phyloP scores from a whole-genome alignment of 495 filamentous ascomycete species.

The Chlorociboria aeruginascens region DNA sequence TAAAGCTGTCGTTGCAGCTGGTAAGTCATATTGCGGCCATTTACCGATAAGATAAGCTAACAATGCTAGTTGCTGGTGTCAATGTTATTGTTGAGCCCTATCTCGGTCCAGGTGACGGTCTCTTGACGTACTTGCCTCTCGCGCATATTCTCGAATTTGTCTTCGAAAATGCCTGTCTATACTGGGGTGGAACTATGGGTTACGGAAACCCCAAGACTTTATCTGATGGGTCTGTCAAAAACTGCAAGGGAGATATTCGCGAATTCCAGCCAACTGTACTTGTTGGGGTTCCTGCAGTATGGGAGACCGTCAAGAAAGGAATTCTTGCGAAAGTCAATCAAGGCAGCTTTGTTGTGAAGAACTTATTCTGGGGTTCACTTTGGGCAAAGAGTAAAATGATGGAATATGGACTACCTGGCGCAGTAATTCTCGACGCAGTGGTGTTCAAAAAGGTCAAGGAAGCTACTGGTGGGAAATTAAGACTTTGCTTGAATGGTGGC shows the following conservation, averaged over 20 bases:
- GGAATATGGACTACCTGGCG: slow-evolving; percentile 61
- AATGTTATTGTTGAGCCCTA: slow-evolving; percentile 74
- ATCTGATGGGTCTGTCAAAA: slow-evolving; percentile 78
- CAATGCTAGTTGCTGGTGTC: slow-evolving; percentile 66
- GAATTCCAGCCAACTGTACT: slow-evolving; percentile 88
- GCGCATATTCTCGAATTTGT: slow-evolving; percentile 97
- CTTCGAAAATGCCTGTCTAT: slow-evolving; percentile 85
- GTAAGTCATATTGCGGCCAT: slow-evolving; percentile 33
- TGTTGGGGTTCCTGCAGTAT: slow-evolving; percentile 92
- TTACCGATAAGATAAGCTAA: slow-evolving; percentile 4
- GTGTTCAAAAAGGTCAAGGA: slow-evolving; percentile 91
- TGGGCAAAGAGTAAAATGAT: slow-evolving; percentile 73
- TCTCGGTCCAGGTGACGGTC: slow-evolving; percentile 72
- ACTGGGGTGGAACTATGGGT: slow-evolving; percentile 94
- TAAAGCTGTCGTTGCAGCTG: slow-evolving; percentile 75
- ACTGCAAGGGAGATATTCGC: slow-evolving; percentile 91
- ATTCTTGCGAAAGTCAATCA: slow-evolving; percentile 78
- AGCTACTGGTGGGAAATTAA: slow-evolving; percentile 71
- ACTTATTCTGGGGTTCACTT: slow-evolving; percentile 88
- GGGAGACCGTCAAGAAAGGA: slow-evolving; percentile 97
- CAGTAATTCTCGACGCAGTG: slow-evolving; percentile 56
- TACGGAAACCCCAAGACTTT: slow-evolving; percentile 92
- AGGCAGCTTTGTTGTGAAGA: slow-evolving; percentile 57
- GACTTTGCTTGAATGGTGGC: slow-evolving; percentile 77
- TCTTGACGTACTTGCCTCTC: slow-evolving; percentile 86